phyloP scores from a whole-genome alignment of 2,329 filamentous ascomycete genomes.

The Xylariales sp. region DNA sequence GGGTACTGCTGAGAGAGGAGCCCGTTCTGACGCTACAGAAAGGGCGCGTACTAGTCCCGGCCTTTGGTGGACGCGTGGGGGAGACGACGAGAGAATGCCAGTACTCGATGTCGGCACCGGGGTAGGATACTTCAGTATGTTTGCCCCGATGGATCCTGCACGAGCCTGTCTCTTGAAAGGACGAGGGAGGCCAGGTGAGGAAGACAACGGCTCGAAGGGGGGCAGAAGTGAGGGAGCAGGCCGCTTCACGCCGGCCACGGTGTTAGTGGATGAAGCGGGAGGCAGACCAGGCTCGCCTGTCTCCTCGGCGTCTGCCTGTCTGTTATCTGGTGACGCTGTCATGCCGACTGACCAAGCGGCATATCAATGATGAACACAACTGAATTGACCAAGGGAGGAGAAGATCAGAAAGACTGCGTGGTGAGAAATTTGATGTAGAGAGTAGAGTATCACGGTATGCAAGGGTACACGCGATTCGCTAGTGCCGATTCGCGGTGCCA shows the following conservation, averaged over 20 bases:
- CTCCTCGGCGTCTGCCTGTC: slow-evolving; percentile 8
- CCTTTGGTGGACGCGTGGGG: slow-evolving; percentile 54
- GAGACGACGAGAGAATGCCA: slow-evolving; percentile 83
- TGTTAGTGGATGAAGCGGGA: slow-evolving; percentile 18
- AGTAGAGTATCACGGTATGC: slow-evolving; percentile 11
- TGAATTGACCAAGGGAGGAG: slow-evolving; percentile 5
- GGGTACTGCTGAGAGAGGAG: slow-evolving; percentile 79
- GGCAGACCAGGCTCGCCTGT: slow-evolving; percentile 30
- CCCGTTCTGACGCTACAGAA: slow-evolving; percentile 68
- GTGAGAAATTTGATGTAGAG: slow-evolving; percentile 10
- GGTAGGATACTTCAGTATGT: slow-evolving; percentile 75
- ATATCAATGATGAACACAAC: slow-evolving; percentile 1
- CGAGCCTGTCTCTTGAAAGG: slow-evolving; percentile 63
- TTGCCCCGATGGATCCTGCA: slow-evolving; percentile 30
- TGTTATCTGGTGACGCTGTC: slow-evolving; percentile 9
- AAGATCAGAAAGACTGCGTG: slow-evolving; percentile 5
- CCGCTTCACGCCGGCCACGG: slow-evolving; percentile 50
- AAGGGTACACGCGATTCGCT: slow-evolving; percentile 10
- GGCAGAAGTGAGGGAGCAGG: slow-evolving; percentile 66
- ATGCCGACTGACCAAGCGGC: slow-evolving; percentile 4
- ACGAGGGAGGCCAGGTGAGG: slow-evolving; percentile 67
- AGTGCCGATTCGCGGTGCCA: slow-evolving; percentile 12
- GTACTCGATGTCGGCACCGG: slow-evolving; percentile 92
- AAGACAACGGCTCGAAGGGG: slow-evolving; percentile 75
- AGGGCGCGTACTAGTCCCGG: slow-evolving; percentile 54